phyloP scores from a whole-genome alignment of 257 asterid species.

The Coffea canephora region DNA sequence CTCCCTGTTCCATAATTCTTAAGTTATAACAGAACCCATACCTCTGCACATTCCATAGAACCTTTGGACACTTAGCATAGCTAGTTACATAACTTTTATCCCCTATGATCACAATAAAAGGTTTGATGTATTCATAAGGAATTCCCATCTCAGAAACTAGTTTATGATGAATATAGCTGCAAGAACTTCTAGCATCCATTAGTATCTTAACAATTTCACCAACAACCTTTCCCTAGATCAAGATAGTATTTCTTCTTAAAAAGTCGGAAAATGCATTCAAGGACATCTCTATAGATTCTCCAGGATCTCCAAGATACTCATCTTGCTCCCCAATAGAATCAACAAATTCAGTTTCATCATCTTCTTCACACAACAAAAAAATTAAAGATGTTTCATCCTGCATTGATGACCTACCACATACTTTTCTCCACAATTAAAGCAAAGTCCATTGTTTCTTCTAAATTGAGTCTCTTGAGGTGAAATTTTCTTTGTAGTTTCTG shows the following conservation, averaged over 20 bases:
- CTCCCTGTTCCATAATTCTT: neutral
- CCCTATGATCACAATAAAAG: neutral
- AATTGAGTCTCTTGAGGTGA: neutral
- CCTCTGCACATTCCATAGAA: neutral
- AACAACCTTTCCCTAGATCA: neutral
- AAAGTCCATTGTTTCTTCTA: neutral
- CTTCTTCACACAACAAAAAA: neutral
- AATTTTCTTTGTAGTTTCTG: neutral
- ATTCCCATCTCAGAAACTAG: too few species aligned
- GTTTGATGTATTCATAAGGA: accelerated
- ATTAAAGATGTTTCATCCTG: neutral
- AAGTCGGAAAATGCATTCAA: too few species aligned
- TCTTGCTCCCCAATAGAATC: neutral
- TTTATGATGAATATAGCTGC: neutral
- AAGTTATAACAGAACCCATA: neutral
- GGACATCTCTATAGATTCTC: too few species aligned
- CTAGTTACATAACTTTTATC: neutral
- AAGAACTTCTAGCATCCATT: neutral
- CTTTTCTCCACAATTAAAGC: neutral
- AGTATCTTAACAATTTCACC: neutral
- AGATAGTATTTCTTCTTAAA: neutral
- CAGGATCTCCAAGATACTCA: neutral
- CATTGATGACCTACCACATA: neutral
- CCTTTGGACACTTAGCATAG: neutral
- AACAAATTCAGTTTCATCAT: neutral